A percentile compares a stretch with the other conserved stretches of the same genome.
Evolutionary conservation across 225 moss, liverwort and hornwort genomes (phyloP).

Genomic region (Polytrichum formosum): DNA sequence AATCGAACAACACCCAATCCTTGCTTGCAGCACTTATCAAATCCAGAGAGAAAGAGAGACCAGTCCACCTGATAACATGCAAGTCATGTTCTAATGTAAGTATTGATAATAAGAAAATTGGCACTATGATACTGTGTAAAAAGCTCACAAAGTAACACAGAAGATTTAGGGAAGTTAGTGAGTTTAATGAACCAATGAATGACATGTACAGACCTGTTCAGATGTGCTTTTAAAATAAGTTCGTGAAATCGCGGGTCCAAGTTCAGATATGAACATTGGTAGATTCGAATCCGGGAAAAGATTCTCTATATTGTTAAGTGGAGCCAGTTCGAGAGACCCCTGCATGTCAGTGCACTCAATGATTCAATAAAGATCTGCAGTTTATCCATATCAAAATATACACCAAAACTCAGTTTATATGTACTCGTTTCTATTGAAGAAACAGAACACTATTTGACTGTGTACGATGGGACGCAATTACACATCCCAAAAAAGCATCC

Average conservation of each 20-base stretch:
- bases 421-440: background rate
- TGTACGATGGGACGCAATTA: background rate
- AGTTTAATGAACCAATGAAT: background rate
- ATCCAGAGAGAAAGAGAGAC: conserved; percentile 55
- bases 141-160: background rate
- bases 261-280: conserved; percentile 46
- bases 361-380: background rate
- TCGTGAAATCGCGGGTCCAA: conserved; percentile 61
- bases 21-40: conserved; percentile 54
- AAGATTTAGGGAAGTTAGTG: conserved; percentile 3
- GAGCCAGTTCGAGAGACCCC: conserved; percentile 59
- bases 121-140: too few species aligned
- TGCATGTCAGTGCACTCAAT: conserved; percentile 37
- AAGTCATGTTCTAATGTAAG: background rate
- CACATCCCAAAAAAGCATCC: background rate
- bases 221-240: conserved; percentile 54
- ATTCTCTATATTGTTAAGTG: conserved; percentile 44
- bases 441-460: background rate
- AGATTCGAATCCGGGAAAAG: conserved; percentile 54
- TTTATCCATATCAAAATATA: too few species aligned
- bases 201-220: conserved; percentile 39
- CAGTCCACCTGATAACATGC: conserved; percentile 54
- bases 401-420: conserved; percentile 3
- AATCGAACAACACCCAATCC: conserved; percentile 53
- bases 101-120: background rate